Evolutionary conservation across 2,329 filamentous ascomycete genomes (phyloP), one percentile per base, ranked within the genome.

Genomic region (Apiospora kogelbergensis): DNA sequence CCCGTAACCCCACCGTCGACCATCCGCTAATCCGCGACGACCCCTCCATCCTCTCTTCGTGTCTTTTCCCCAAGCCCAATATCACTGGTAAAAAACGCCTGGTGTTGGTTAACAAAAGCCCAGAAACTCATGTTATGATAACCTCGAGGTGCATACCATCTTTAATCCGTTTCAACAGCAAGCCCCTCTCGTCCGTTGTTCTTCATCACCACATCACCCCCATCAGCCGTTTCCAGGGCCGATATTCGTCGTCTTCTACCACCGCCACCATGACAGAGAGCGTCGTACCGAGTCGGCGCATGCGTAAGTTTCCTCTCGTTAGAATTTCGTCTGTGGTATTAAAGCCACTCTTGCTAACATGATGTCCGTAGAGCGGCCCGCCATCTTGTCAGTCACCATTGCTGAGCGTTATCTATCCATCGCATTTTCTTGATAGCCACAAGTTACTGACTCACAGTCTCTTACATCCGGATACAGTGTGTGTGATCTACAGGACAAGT

Each of bases 401-500:
- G n/a, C n/a, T 6, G 30, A 37, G 53, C 2, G 26, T 2, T 2
- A 42, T 42, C 15, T 2, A 42, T 42, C 15, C 48, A 15, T 26
- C 24, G 24, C 3, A n/a, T n/a, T n/a, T 15, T 57, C 33, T 33
- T n/a, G 26, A 37, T 37, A 30, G 26, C 26, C 4, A 22, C 53
- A 37, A 60, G 4, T n/a, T 33, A 24, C 53, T 60, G 30, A 60
- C 53, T 20, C 53, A 33, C 26, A 60, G 53, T 57, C 24, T 20
- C 48, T 17, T 10, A 15, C 24, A 9, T 2, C 15, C 26, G 48
- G 48, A 30, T 10, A 30, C 68, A 98, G 95, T 76, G 89, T 98
- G 78, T 98, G 95, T 83, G 95, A 98, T 78, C 86, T 98, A 72
- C 95, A 98, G 83, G 95, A 98, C 74, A 97, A 94, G 80, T 98